A percentile compares a stretch with the other conserved stretches of the same genome.
These are phyloP conservation scores for Botrytis hyacinthi DNA, from an alignment of 2,329 filamentous ascomycete species.

Conservation along the genomic window DNA sequence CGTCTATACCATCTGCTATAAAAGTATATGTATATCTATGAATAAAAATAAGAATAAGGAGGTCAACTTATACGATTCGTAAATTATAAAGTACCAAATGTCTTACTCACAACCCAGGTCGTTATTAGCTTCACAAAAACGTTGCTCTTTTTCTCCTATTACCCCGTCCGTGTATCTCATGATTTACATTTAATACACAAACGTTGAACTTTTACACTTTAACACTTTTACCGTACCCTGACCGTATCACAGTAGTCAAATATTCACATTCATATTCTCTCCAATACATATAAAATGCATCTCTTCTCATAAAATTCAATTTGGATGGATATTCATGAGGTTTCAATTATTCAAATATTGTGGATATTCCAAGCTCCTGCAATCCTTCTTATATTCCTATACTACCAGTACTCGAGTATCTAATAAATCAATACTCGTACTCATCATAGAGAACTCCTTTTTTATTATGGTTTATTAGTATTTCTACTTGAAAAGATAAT, in stretches of 20 bases:
- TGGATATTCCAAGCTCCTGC: conserved; percentile 8
- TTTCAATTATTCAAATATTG: not conserved
- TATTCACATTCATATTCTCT: too few species aligned
- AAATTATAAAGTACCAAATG: not conserved
- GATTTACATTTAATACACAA: not conserved
- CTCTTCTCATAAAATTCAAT: not conserved
- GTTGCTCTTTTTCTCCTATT: not conserved
- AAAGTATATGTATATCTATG: not conserved
- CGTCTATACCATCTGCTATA: not conserved
- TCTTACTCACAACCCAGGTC: not conserved
- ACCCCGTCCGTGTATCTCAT: not conserved
- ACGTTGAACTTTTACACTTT: not conserved
- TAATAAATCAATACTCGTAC: not conserved
- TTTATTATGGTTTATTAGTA: not conserved
- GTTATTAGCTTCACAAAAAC: not conserved
- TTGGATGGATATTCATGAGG: not conserved
- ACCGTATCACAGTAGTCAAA: too few species aligned
- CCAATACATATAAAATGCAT: not conserved
- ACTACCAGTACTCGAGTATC: not conserved
- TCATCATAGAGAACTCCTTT: not conserved
- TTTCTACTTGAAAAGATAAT: not conserved
- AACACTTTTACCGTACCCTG: not conserved
- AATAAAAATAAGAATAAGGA: not conserved
- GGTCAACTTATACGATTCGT: not conserved
- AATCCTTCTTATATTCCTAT: not conserved